phyloP scores from a whole-genome alignment of 257 asterid species.

The Solanum bulbocastanum region DNA sequence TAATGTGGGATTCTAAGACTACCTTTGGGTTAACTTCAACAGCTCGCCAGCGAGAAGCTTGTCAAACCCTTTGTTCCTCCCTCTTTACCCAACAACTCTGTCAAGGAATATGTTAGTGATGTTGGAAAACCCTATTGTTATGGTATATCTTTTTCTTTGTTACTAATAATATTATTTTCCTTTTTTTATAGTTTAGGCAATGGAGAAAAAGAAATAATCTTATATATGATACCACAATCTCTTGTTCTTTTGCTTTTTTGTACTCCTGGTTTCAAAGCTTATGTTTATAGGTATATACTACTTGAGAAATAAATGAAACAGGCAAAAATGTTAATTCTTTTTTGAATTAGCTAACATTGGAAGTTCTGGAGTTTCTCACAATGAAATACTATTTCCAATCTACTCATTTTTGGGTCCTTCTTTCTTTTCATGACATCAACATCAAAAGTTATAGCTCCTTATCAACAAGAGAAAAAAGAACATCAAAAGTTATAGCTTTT shows the following conservation, averaged over 20 bases:
- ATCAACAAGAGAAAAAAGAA: background rate
- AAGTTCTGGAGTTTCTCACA: background rate
- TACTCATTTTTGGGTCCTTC: background rate
- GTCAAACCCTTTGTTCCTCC: background rate
- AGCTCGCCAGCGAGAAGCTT: background rate
- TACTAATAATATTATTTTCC: background rate
- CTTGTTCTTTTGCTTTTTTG: background rate
- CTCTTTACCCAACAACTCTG: background rate
- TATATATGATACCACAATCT: background rate
- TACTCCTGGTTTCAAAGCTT: background rate
- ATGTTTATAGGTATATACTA: background rate
- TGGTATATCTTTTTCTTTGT: background rate
- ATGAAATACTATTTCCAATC: background rate
- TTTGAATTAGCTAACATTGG: background rate
- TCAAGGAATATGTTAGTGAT: background rate
- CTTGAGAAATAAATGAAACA: background rate
- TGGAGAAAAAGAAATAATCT: background rate
- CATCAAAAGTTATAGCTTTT: background rate
- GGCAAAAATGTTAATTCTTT: background rate
- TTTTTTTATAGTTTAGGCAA: background rate
- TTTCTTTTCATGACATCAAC: background rate
- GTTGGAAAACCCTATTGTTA: background rate
- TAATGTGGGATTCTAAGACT: background rate
- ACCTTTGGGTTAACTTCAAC: background rate
- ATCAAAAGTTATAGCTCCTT: background rate